Evolutionary conservation across 2,329 filamentous ascomycete genomes (phyloP).

Genomic region (Pseudogymnoascus sp.): DNA sequence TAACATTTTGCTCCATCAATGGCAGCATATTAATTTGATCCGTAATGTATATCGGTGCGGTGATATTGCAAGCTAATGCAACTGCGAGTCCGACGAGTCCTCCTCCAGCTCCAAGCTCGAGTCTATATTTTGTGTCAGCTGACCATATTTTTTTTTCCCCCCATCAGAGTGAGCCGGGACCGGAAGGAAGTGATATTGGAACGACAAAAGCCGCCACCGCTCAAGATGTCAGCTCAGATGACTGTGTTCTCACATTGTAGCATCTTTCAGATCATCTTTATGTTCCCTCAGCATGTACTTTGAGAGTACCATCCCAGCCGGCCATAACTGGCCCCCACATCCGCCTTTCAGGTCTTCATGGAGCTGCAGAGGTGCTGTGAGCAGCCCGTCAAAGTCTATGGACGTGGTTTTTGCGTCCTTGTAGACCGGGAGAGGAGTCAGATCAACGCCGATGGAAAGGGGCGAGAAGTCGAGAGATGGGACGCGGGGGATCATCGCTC

Average conservation of each 20-base stretch:
- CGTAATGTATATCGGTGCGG: conserved; percentile 62
- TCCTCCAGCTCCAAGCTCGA: conserved; percentile 87
- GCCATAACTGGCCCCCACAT: conserved; percentile 92
- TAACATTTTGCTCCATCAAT: conserved; percentile 80
- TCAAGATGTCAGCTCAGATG: neutral
- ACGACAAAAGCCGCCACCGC: neutral
- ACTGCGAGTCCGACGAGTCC: conserved; percentile 70
- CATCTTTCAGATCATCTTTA: conserved; percentile 49
- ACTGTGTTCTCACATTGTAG: conserved; percentile 55
- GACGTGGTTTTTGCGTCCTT: conserved; percentile 44
- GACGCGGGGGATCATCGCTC: conserved; percentile 21
- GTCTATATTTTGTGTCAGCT: conserved; percentile 38
- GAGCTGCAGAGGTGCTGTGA: conserved; percentile 61
- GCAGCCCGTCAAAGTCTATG: conserved; percentile 63
- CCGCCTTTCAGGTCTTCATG: conserved; percentile 81
- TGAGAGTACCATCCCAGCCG: conserved; percentile 79
- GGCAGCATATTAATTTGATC: conserved; percentile 80
- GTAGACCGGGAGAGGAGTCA: conserved; percentile 51
- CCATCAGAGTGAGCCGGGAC: neutral
- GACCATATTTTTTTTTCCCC: conserved; percentile 2
- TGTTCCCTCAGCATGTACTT: conserved; percentile 78
- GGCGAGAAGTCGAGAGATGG: conserved; percentile 27
- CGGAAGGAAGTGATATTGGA: neutral
- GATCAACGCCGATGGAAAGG: conserved; percentile 37
- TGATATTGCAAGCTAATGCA: conserved; percentile 46